These are phyloP conservation scores for Cryphonectria japonica DNA, from an alignment of 2,329 filamentous ascomycete genomes.

Conservation along the genomic window DNA sequence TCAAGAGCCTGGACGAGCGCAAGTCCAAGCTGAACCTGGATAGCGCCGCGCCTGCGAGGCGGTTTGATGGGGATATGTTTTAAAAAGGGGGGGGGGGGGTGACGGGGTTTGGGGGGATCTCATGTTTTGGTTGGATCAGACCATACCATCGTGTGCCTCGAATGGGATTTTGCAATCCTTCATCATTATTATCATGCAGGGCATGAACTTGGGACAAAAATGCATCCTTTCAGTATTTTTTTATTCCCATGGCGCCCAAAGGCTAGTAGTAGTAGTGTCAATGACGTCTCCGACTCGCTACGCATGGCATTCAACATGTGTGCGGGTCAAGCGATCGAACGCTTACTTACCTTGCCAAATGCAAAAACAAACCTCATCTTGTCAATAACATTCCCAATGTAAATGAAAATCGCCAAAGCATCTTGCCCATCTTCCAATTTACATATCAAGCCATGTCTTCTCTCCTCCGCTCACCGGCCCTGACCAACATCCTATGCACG, in stretches of 20 bases:
- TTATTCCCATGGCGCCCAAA: not conserved
- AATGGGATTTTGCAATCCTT: too few species aligned
- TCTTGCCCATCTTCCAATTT: not conserved
- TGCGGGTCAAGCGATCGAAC: not conserved
- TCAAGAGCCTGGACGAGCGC: conserved; percentile 33
- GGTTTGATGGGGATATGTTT: conserved; percentile 18
- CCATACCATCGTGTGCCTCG: not conserved
- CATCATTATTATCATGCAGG: not conserved
- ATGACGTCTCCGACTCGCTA: conserved; percentile 12
- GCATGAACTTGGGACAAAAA: not conserved
- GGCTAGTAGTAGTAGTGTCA: conserved; percentile 9
- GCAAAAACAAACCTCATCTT: not conserved
- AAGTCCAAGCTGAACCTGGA: conserved; percentile 28
- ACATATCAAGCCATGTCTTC: conserved; percentile 15
- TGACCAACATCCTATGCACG: conserved; percentile 19
- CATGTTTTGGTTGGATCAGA: not conserved
- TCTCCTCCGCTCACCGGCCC: conserved; percentile 21
- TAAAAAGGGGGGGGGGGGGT: not conserved
- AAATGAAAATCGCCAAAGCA: not conserved
- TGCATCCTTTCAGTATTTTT: not conserved
- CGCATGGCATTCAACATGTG: not conserved
- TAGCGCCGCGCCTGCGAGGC: conserved; percentile 18
- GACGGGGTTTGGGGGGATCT: not conserved
- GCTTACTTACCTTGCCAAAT: not conserved
- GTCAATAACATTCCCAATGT: not conserved